Evolutionary conservation across 371 early-diverging fungal genomes (phyloP), one percentile per base, ranked within the genome.

Genomic region (Coemansia sp.): DNA sequence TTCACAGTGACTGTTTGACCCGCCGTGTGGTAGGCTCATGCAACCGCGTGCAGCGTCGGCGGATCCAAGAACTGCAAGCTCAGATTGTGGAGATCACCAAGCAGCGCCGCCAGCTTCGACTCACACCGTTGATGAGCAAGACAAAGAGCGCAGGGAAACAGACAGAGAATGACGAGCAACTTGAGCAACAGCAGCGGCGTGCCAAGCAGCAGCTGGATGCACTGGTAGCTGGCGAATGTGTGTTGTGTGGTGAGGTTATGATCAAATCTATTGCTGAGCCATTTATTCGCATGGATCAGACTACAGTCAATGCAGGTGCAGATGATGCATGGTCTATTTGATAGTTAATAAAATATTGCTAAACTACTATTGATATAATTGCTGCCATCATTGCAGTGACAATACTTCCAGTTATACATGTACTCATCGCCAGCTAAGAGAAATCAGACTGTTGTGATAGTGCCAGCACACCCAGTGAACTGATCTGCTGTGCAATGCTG

Each of bases 1-100:
- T 94, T 84, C 96, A 96, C 75, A 84, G 90, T 14, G 92, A 94
- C 69, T 95, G 95, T 69, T 76, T 96, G 60, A 87, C 90, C 22
- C 81, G 85, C 40, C 61, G 63, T 14, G 64, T 78, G 5, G 78
- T 77, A 4, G 57, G 78, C 34, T 52, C 68, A 4, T 78, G 78
- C 66, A 79, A 79, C 57, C 66, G 79, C 13, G 73, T 79, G 21
- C 76, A 71, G 58, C 67, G 72, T 2, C 67, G 71, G 18, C 69
- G 80, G 22, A 77, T 83, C 18, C 79, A 77, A 11, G 72, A 80
- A 48, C 63, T 82, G 45, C 81, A 80, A 58, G 67, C 45, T 45
- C 72, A 72, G 58, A 66, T 74, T 57, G 55, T 58, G 0, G 80
- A 78, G 42, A 61, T 78, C 21, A 51, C 78, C 6, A 76, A 69